Evolutionary conservation across 1,284 basidiomycete genomes (phyloP).

Genomic region (Tilletia walkeri): DNA sequence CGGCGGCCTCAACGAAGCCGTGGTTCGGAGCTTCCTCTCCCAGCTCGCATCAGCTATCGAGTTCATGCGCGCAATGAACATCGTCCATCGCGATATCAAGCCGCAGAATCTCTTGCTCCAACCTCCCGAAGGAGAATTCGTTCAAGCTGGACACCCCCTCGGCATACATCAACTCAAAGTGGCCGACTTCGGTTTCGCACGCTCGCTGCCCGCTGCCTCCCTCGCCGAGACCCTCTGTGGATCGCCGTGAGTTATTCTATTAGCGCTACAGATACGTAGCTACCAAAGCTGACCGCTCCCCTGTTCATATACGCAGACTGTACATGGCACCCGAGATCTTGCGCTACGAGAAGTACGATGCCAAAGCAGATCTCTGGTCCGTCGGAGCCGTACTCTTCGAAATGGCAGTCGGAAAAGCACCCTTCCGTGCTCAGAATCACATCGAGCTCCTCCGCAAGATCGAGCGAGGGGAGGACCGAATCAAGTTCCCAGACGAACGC

Average conservation of each 20-base stretch:
- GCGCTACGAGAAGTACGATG: conserved; percentile 95
- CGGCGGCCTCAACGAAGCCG: conserved; percentile 85
- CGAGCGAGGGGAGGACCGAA: conserved; percentile 70
- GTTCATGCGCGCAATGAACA: conserved; percentile 81
- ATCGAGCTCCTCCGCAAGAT: conserved; percentile 93
- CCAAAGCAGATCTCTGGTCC: conserved; percentile 96
- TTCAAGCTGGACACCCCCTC: conserved; percentile 79
- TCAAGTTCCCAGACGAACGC: conserved; percentile 74
- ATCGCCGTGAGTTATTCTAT: conserved; percentile 69
- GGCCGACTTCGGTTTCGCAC: conserved; percentile 94
- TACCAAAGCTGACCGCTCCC: conserved; percentile 56
- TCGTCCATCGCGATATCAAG: conserved; percentile 97
- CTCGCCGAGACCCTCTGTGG: conserved; percentile 98
- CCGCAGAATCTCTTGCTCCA: conserved; percentile 92
- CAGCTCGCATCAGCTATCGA: conserved; percentile 94
- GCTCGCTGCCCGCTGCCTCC: conserved; percentile 74
- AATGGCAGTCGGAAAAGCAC: conserved; percentile 87
- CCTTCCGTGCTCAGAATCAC: conserved; percentile 92
- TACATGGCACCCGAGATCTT: conserved; percentile 99
- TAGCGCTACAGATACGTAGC: not conserved
- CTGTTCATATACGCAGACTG: conserved; percentile 55
- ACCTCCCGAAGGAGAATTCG: conserved; percentile 74
- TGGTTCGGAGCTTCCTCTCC: conserved; percentile 86
- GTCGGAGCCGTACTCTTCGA: conserved; percentile 96
- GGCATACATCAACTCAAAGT: conserved; percentile 61